Evolutionary conservation across 805 yeast genomes (phyloP).

Genomic region (Ogataea nitratoaversa): DNA sequence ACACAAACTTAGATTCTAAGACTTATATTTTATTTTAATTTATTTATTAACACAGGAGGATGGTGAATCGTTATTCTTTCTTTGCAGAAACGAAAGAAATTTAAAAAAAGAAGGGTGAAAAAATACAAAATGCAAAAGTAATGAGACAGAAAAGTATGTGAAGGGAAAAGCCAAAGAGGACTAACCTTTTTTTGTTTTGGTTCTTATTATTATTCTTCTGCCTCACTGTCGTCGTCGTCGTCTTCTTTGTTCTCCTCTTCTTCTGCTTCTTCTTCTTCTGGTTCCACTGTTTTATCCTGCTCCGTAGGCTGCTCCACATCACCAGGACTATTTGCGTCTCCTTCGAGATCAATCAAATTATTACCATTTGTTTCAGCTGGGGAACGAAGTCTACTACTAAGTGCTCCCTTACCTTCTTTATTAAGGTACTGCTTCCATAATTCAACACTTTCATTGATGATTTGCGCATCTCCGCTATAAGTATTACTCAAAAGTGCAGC

Average conservation of each 20-base stretch:
- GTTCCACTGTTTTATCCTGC: slow-evolving; percentile 14
- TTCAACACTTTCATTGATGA: slow-evolving; percentile 42
- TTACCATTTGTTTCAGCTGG: slow-evolving; percentile 38
- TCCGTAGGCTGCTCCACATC: no score
- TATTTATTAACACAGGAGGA: no score
- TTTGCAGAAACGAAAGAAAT: no score
- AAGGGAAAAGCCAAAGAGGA: no score
- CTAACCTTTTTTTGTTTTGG: no score
- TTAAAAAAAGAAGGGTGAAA: no score
- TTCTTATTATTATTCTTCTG: slow-evolving; percentile 13
- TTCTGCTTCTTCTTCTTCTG: slow-evolving; percentile 9
- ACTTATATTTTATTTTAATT: no score
- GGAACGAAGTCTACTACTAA: slow-evolving; percentile 58
- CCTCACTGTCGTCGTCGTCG: slow-evolving; percentile 16
- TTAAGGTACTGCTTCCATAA: slow-evolving; percentile 65
- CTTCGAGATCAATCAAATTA: slow-evolving; percentile 26
- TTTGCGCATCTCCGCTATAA: slow-evolving; percentile 48
- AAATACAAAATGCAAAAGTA: no score
- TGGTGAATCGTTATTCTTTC: no score
- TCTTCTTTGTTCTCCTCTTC: slow-evolving; percentile 20
- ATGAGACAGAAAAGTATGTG: no score
- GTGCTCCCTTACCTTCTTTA: slow-evolving; percentile 45
- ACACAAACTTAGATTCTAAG: no score
- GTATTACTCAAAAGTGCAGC: slow-evolving; percentile 78
- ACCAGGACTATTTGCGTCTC: no score